Evolutionary conservation across 371 early-diverging fungal genomes (phyloP).

Genomic region (Mucor racemosus): DNA sequence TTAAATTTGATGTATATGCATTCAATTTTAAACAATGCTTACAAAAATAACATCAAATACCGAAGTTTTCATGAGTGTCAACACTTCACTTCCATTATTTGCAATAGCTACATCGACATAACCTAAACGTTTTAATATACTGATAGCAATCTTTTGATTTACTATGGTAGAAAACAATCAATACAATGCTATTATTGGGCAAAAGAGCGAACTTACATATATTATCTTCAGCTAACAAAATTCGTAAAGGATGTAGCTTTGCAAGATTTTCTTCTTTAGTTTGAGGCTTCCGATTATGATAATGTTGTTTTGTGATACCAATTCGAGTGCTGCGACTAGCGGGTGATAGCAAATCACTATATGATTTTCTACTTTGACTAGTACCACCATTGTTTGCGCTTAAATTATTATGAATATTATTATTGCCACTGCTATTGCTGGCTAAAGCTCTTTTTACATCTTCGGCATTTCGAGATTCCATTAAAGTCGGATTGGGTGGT

Average conservation of each 20-base stretch:
- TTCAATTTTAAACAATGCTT: too few relatives aligned
- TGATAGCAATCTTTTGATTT: conserved; percentile 64
- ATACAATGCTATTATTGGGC: background rate
- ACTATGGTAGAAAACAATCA: conserved; percentile 29
- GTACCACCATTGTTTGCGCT: conserved; percentile 4
- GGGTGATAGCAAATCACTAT: conserved; percentile 27
- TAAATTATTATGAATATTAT: background rate
- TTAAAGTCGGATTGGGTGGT: background rate
- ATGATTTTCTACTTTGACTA: conserved; percentile 24
- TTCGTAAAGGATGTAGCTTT: conserved; percentile 42
- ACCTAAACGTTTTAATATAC: conserved; percentile 59
- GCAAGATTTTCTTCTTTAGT: conserved; percentile 48
- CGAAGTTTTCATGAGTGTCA: conserved; percentile 44
- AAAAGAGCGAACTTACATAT: conserved; percentile 34
- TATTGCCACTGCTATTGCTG: background rate
- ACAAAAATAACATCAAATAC: conserved; percentile 56
- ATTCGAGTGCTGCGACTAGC: conserved; percentile 28
- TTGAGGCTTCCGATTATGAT: conserved; percentile 33
- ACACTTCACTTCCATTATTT: conserved; percentile 60
- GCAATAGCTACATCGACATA: conserved; percentile 60
- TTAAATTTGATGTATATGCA: too few relatives aligned
- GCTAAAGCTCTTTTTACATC: background rate
- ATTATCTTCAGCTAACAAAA: conserved; percentile 57
- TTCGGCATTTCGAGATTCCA: background rate
- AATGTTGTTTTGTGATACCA: conserved; percentile 32